A percentile compares a stretch with the other conserved stretches of the same genome.
These are phyloP conservation scores for Dissophora ornata DNA, from an alignment of 192 early-diverging fungal species.

Conservation along the genomic window DNA sequence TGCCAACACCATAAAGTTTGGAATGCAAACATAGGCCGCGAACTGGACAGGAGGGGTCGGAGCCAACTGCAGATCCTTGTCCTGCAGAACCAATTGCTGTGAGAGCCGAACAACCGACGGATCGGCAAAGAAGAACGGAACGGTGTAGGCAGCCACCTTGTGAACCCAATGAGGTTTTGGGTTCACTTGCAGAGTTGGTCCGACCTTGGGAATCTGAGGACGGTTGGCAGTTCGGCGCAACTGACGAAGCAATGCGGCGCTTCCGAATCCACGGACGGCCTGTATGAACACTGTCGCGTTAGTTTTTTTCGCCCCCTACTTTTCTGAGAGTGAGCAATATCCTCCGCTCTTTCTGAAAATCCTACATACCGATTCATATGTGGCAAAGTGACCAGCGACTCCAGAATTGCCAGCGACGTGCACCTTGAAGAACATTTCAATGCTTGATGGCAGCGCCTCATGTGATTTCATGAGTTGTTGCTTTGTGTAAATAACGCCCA, in stretches of 20 bases:
- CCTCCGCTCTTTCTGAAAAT: no score
- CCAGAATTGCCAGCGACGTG: constrained; percentile 60
- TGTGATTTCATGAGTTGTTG: constrained; percentile 52
- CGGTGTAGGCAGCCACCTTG: constrained; percentile 59
- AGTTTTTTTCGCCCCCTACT: no score
- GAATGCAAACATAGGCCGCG: constrained; percentile 67
- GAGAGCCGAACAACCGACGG: constrained; percentile 63
- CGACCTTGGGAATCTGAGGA: constrained; percentile 57
- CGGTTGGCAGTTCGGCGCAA: constrained; percentile 57
- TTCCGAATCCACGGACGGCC: constrained; percentile 60
- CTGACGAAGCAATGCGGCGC: constrained; percentile 54
- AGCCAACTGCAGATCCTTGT: constrained; percentile 44
- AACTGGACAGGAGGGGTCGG: constrained; percentile 66
- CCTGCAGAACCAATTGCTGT: constrained; percentile 62
- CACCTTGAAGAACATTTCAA: constrained; percentile 72
- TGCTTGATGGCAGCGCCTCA: constrained; percentile 56
- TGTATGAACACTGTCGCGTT: not conserved
- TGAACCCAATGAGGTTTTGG: constrained; percentile 59
- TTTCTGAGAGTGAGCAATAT: no score
- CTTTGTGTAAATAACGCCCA: constrained; percentile 72
- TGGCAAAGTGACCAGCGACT: constrained; percentile 67
- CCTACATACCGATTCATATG: constrained; percentile 70
- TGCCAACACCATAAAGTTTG: constrained; percentile 55
- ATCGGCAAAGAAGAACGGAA: constrained; percentile 66
- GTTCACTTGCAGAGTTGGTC: constrained; percentile 60